Conservation (phyloP, 2,329 filamentous ascomycete species). For the Dryadomyces quercivorus region DNA sequence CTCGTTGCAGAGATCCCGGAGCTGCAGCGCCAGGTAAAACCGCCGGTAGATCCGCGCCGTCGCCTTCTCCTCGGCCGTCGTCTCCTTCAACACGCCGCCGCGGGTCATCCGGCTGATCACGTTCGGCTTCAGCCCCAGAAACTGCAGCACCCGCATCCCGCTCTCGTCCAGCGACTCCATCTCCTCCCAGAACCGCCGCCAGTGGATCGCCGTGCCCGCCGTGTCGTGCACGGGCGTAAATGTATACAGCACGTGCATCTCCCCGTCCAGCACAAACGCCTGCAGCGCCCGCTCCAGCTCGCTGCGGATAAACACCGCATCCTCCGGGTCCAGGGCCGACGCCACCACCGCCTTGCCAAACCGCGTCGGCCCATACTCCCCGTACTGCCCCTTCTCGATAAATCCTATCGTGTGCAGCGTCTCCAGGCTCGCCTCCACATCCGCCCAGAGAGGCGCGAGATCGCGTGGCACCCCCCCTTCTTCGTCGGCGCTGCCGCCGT, state of each 20-base stretch:
- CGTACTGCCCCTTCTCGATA: slow-evolving; percentile 34
- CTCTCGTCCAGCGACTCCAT: slow-evolving; percentile 61
- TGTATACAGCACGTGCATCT: slow-evolving; percentile 68
- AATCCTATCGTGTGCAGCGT: slow-evolving; percentile 22
- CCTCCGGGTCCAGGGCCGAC: slow-evolving; percentile 60
- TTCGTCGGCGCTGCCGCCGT: not conserved
- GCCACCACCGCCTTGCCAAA: slow-evolving; percentile 61
- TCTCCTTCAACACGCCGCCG: slow-evolving; percentile 52
- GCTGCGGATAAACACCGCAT: slow-evolving; percentile 59
- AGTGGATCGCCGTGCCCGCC: slow-evolving; percentile 41
- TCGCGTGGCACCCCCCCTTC: slow-evolving; percentile 25
- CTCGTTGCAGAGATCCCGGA: slow-evolving; percentile 71
- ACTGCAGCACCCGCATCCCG: slow-evolving; percentile 52
- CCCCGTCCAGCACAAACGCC: slow-evolving; percentile 69
- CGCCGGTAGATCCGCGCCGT: slow-evolving; percentile 53
- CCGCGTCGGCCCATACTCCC: slow-evolving; percentile 47
- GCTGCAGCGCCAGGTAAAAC: slow-evolving; percentile 63
- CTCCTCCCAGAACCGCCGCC: slow-evolving; percentile 60
- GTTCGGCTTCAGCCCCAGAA: slow-evolving; percentile 56
- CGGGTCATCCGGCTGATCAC: slow-evolving; percentile 58
- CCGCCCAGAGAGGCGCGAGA: slow-evolving; percentile 14
- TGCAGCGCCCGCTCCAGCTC: slow-evolving; percentile 55
- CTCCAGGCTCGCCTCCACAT: slow-evolving; percentile 45
- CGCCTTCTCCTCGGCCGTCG: slow-evolving; percentile 46
- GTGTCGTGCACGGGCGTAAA: slow-evolving; percentile 60